Evolutionary conservation across 2,329 filamentous ascomycete species (phyloP).

Genomic region (Aspergillus hortae): DNA sequence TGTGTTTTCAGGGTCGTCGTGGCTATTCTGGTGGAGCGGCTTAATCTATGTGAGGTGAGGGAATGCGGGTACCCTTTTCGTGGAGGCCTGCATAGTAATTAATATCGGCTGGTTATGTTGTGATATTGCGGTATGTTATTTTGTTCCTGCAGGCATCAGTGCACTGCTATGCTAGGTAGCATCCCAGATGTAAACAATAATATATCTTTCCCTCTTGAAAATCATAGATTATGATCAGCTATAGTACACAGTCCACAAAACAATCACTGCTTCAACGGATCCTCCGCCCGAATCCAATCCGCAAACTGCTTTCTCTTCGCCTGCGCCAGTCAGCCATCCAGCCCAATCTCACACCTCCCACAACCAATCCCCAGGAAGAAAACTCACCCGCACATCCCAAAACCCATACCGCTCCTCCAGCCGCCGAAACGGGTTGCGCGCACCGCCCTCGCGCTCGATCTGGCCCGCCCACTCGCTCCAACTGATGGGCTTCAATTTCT

Average conservation of each 20-base stretch:
- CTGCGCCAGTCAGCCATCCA: slow-evolving; percentile 26
- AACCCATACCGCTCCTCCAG: slow-evolving; percentile 82
- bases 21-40: neutral
- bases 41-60: neutral
- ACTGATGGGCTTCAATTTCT: slow-evolving; percentile 78
- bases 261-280: slow-evolving; percentile 24
- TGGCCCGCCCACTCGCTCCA: slow-evolving; percentile 75
- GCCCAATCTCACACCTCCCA: neutral
- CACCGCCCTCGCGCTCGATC: slow-evolving; percentile 63
- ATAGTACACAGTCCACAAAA: neutral
- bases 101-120: neutral
- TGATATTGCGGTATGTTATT: too few species aligned
- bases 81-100: neutral
- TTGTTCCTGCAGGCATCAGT: too few species aligned
- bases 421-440: slow-evolving; percentile 73
- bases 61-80: neutral
- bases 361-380: neutral
- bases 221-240: neutral
- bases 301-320: slow-evolving; percentile 71
- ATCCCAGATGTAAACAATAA: too few species aligned
- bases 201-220: too few species aligned
- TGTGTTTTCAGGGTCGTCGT: neutral
- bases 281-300: slow-evolving; percentile 60
- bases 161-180: too few species aligned
- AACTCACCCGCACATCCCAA: slow-evolving; percentile 73